Conservation (phyloP, 2,329 filamentous ascomycete genomes). For the Ophiostoma novo-ulmi region DNA sequence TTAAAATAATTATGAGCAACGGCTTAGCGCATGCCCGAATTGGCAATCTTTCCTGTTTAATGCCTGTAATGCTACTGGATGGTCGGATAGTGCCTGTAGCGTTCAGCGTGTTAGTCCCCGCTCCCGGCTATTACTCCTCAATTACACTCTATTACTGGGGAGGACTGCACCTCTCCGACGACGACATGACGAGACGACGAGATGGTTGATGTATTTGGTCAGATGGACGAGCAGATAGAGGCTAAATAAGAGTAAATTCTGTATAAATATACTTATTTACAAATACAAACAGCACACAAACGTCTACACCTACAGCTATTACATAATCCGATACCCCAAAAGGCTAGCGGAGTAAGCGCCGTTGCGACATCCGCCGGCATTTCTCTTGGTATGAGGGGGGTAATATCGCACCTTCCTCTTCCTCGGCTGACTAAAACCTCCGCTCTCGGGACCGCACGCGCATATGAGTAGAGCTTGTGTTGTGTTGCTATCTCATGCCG, state of each 20-base stretch:
- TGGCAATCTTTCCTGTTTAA: conserved; percentile 20
- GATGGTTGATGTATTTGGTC: too few species aligned
- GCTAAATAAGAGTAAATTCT: too few species aligned
- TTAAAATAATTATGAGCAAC: background rate
- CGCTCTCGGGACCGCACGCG: conserved; percentile 6
- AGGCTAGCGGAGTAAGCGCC: conserved; percentile 1
- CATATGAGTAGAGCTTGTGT: background rate
- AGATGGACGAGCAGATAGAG: too few species aligned
- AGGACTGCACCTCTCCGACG: too few species aligned
- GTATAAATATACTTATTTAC: too few species aligned
- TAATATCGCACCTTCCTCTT: background rate
- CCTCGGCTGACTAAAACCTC: conserved; percentile 8
- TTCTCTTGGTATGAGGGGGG: background rate
- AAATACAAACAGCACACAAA: too few species aligned
- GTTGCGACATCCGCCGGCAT: conserved; percentile 5
- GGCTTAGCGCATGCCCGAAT: background rate
- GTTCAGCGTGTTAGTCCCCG: background rate
- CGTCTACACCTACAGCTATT: background rate
- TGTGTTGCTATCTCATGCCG: background rate
- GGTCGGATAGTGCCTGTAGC: background rate
- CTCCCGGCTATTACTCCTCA: background rate
- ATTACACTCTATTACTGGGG: too few species aligned
- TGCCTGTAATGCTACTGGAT: conserved; percentile 5
- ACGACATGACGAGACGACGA: too few species aligned
- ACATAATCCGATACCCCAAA: background rate